Percentiles rank a stretch among this genome's conserved stretches.
Evolutionary conservation across 306 rosid species (phyloP).

Genomic region (Malus fusca): DNA sequence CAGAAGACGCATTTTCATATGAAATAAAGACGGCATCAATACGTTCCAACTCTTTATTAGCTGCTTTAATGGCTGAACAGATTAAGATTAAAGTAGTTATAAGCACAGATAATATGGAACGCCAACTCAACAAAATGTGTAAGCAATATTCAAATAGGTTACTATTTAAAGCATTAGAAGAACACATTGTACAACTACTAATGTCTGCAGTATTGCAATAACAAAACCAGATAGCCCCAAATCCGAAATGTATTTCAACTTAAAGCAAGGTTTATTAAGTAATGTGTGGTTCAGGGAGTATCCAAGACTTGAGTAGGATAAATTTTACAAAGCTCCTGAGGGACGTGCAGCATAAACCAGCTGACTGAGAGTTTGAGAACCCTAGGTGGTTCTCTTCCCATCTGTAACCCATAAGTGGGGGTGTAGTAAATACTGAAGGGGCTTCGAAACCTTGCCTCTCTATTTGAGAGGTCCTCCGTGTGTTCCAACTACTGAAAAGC

Average conservation of each 20-base stretch:
- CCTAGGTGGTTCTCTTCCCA: neutral
- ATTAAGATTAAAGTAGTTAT: slow-evolving; percentile 5
- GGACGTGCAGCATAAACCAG: neutral
- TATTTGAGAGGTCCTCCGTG: neutral
- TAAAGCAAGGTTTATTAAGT: neutral
- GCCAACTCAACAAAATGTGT: neutral
- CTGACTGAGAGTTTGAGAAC: neutral
- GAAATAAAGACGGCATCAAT: slow-evolving; percentile 62
- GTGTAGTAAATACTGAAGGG: neutral
- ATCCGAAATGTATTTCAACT: neutral
- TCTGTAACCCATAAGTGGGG: neutral
- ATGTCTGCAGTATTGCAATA: neutral
- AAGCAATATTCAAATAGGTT: slow-evolving; percentile 1
- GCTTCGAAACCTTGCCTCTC: neutral
- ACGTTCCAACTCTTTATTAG: slow-evolving; percentile 74
- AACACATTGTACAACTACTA: neutral
- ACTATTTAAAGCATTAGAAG: neutral
- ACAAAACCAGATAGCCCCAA: neutral
- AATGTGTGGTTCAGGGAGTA: neutral
- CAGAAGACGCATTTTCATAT: slow-evolving; percentile 72
- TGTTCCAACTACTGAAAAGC: neutral
- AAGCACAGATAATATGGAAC: neutral
- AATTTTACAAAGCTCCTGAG: neutral
- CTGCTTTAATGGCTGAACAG: slow-evolving; percentile 79
- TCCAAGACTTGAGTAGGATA: neutral